phyloP scores from a whole-genome alignment of 1,139 yeast genomes.

The Yamadazyma dushanensis region DNA sequence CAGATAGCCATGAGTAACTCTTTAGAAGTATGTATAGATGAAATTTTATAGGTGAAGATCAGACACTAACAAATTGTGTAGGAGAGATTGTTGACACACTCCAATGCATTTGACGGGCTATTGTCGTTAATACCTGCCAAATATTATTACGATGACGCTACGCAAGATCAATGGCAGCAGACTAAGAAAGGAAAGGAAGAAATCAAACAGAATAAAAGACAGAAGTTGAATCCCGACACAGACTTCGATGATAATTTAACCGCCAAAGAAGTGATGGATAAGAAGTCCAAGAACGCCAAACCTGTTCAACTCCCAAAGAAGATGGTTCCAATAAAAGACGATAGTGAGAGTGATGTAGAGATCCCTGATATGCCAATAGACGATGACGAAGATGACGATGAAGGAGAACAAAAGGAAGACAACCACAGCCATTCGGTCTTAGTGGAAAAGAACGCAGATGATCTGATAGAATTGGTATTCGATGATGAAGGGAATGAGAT shows the following conservation, averaged over 20 bases:
- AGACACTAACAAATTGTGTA: slow-evolving; percentile 33
- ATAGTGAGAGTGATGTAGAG: slow-evolving; percentile 17
- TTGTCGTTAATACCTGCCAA: slow-evolving; percentile 91
- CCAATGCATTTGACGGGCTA: slow-evolving; percentile 87
- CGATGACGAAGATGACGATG: slow-evolving; percentile 17
- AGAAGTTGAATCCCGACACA: slow-evolving; percentile 75
- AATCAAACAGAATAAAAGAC: slow-evolving; percentile 57
- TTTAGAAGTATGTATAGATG: slow-evolving; percentile 45
- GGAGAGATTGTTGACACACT: slow-evolving; percentile 82
- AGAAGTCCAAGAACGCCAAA: slow-evolving; percentile 55
- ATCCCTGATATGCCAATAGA: slow-evolving; percentile 18
- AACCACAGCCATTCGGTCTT: no score
- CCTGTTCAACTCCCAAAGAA: slow-evolving; percentile 55
- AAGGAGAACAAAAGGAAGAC: slow-evolving; percentile 11
- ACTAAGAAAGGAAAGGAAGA: slow-evolving; percentile 75
- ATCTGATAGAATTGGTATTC: slow-evolving; percentile 46
- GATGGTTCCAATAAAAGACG: slow-evolving; percentile 15
- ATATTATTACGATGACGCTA: slow-evolving; percentile 79
- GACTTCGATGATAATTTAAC: slow-evolving; percentile 43
- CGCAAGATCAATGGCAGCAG: slow-evolving; percentile 86
- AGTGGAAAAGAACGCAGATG: no score
- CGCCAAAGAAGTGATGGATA: slow-evolving; percentile 68
- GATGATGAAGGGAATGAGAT: slow-evolving; percentile 79
- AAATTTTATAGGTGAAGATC: not conserved
- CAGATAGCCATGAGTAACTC: slow-evolving; percentile 41